Evolutionary conservation across 352 stramenopile genomes (phyloP).

Genomic region (Phytophthora niederhauseri): DNA sequence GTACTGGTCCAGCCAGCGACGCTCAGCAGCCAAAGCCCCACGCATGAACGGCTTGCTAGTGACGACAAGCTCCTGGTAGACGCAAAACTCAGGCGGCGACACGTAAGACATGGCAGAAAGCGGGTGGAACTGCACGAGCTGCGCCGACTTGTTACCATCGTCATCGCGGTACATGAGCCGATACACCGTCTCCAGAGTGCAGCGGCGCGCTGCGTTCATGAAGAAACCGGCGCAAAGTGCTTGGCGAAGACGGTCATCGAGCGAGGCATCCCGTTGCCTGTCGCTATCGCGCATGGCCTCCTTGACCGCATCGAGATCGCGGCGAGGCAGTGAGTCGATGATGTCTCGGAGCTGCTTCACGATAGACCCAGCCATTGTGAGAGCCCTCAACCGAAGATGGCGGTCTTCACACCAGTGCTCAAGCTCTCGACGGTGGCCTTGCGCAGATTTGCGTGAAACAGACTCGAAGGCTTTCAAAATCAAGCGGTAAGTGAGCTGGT

Average conservation of each 20-base stretch:
- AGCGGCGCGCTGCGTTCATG: slow-evolving; percentile 62
- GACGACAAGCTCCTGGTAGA: slow-evolving; percentile 79
- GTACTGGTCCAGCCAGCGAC: slow-evolving; percentile 59
- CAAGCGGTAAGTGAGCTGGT: slow-evolving; percentile 60
- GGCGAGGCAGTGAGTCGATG: slow-evolving; percentile 35
- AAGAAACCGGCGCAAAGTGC: slow-evolving; percentile 73
- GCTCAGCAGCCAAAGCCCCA: slow-evolving; percentile 51
- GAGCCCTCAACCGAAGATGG: slow-evolving; percentile 52
- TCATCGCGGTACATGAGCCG: slow-evolving; percentile 37
- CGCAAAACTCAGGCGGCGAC: slow-evolving; percentile 52
- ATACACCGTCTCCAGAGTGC: slow-evolving; percentile 71
- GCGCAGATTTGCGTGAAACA: slow-evolving; percentile 15
- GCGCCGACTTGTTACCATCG: slow-evolving; percentile 27
- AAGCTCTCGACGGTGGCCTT: slow-evolving; percentile 26
- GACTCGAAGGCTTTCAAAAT: slow-evolving; percentile 54
- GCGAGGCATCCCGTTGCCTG: slow-evolving; percentile 11
- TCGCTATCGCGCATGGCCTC: not conserved
- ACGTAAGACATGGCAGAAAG: slow-evolving; percentile 58
- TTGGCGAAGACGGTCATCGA: slow-evolving; percentile 46
- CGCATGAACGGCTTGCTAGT: slow-evolving; percentile 81
- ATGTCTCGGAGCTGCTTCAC: slow-evolving; percentile 69
- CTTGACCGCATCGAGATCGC: slow-evolving; percentile 39
- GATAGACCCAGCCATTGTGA: slow-evolving; percentile 62
- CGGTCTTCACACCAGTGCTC: slow-evolving; percentile 62
- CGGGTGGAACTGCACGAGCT: slow-evolving; percentile 75